phyloP scores from a whole-genome alignment of 2,329 filamentous ascomycete genomes.

The Didymella keratinophila region DNA sequence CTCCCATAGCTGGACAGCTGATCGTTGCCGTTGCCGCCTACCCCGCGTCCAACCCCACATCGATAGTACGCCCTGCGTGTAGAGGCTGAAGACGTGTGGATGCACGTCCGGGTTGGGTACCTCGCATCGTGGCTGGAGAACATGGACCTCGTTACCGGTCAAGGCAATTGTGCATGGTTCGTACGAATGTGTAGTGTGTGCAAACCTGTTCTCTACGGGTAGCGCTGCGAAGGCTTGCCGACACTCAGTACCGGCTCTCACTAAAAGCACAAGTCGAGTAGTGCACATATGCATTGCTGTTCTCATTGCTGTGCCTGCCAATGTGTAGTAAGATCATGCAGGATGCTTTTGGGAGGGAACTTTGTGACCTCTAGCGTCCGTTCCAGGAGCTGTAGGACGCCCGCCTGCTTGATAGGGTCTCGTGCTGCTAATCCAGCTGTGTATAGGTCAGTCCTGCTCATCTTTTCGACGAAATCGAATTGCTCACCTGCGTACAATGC shows the following conservation, averaged over 20 bases:
- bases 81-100: not conserved
- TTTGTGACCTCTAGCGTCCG: constrained; percentile 40
- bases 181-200: not conserved
- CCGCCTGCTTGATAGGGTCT: constrained; percentile 36
- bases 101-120: not conserved
- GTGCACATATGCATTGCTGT: not conserved
- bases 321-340: constrained; percentile 40
- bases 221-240: not conserved
- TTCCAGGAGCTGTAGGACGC: constrained; percentile 38
- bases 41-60: constrained; percentile 14
- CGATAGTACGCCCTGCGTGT: not conserved
- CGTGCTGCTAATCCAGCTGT: constrained; percentile 45
- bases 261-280: not conserved
- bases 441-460: constrained; percentile 9
- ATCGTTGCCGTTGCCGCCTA: constrained; percentile 9
- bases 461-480: rapidly evolving
- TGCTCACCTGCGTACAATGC: constrained; percentile 43
- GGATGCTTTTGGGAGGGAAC: constrained; percentile 40
- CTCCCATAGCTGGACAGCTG: not conserved
- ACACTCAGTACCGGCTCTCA: not conserved
- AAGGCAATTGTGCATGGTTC: not conserved
- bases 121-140: constrained; percentile 12
- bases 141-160: not conserved
- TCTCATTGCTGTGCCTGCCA: constrained; percentile 32
- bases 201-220: too few species aligned